These are phyloP conservation scores for Cryphonectria radicalis DNA, from an alignment of 2,329 filamentous ascomycete genomes.

Conservation along the genomic window DNA sequence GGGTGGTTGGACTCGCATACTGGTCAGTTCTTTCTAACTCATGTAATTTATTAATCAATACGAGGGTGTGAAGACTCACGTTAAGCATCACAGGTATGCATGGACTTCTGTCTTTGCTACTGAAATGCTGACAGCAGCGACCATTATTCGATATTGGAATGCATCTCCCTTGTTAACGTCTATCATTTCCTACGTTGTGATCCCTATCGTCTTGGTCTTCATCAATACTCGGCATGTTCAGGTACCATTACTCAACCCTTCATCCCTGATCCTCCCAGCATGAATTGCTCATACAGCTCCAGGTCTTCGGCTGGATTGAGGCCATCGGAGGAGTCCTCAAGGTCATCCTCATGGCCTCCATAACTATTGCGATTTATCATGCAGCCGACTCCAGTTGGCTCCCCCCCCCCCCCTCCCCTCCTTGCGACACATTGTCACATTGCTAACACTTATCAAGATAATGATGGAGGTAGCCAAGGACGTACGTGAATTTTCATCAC, in stretches of 20 bases:
- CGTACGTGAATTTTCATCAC: background rate
- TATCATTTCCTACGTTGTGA: slow-evolving; percentile 17
- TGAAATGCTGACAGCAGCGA: slow-evolving; percentile 27
- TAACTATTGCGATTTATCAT: slow-evolving; percentile 30
- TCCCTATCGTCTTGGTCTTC: slow-evolving; percentile 18
- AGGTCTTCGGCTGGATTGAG: slow-evolving; percentile 35
- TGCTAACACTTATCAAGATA: slow-evolving; percentile 6
- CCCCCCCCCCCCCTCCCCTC: too few species aligned
- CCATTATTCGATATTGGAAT: slow-evolving; percentile 23
- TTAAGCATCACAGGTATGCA: slow-evolving; percentile 13
- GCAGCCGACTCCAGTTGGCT: slow-evolving; percentile 25
- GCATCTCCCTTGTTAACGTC: slow-evolving; percentile 16
- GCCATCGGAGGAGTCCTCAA: slow-evolving; percentile 33
- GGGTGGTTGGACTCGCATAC: slow-evolving; percentile 30
- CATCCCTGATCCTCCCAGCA: background rate
- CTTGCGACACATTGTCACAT: background rate
- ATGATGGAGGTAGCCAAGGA: background rate
- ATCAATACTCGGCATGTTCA: slow-evolving; percentile 29
- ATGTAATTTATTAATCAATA: background rate
- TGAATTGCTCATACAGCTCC: background rate
- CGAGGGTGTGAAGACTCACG: background rate
- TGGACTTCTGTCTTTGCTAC: slow-evolving; percentile 26
- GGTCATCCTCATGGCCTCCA: slow-evolving; percentile 28
- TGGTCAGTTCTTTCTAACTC: slow-evolving; percentile 23
- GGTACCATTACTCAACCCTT: background rate